Evolutionary conservation across 1,139 yeast genomes (phyloP), one percentile per base, ranked within the genome.

Genomic region (Blastobotrys apis): DNA sequence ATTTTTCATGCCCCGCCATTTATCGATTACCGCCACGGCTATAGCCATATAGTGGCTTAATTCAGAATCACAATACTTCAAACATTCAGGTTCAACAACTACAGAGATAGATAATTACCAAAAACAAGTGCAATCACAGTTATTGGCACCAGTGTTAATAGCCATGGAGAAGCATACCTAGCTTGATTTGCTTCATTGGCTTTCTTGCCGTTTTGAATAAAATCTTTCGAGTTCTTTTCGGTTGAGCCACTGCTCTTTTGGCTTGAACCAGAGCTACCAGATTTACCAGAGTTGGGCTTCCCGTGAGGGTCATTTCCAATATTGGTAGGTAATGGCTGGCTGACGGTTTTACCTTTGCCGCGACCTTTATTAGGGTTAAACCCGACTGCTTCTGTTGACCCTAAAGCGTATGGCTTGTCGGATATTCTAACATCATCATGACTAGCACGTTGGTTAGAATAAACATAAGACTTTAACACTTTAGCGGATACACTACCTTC

Each of bases 301-400:
- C n/a, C n/a, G n/a, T n/a, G n/a, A n/a, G n/a, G n/a, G n/a, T n/a
- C 26, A 6, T 23, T 10, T 6, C 26, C 26, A 23, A 23, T 10
- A 10, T 23, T 6, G 6, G 6, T 23, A 6, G 26, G 26, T 10
- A 23, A 6, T 10, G 26, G 9, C 10, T 23, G 26, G 10, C 9
- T 6, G 6, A 23, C 26, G 26, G 9, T 10, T 6, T 6, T 6
- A 23, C 10, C 26, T 6, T 23, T 6, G 26, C 10, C 26, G 26
- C 26, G 9, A 10, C 26, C 26, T 10, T 23, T 23, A 48, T 73
- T 67, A 37, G 82, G 80, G 62, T 84, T 74, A 46, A 78, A 69
- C 13, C 95, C 95, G 31, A 80, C 71, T 20, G 83, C 85, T 37
- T 75, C 78, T 21, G 65, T 62, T 36, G 76, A 72, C 17, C 80